These are phyloP conservation scores for Chondrostereum purpureum DNA, from an alignment of 1,284 basidiomycete genomes.

Conservation along the genomic window DNA sequence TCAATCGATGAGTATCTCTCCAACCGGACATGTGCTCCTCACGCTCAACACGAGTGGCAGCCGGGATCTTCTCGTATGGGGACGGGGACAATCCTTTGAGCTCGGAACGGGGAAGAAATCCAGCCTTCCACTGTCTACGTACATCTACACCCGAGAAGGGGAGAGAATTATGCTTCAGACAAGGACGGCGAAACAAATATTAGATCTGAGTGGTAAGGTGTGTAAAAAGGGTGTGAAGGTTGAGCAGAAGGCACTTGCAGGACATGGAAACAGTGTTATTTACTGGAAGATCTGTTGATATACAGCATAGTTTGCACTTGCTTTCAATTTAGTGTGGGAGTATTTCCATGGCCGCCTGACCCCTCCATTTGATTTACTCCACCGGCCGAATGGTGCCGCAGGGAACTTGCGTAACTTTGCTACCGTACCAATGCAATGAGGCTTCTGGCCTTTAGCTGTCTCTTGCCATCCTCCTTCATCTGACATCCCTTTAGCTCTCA, in stretches of 20 bases:
- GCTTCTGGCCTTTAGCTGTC: conserved; percentile 4
- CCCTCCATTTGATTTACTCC: too few species aligned
- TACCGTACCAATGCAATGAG: conserved; percentile 1
- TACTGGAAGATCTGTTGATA: conserved; percentile 62
- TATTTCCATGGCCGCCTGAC: too few species aligned
- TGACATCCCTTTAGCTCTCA: conserved; percentile 13
- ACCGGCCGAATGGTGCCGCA: too few species aligned
- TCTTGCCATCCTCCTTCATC: conserved; percentile 16
- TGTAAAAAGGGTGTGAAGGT: conserved; percentile 64
- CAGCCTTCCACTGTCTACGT: conserved; percentile 65
- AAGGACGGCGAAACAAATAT: conserved; percentile 50
- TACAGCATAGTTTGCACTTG: too few species aligned
- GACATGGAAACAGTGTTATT: conserved; percentile 56
- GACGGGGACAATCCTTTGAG: conserved; percentile 70
- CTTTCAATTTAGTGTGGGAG: too few species aligned
- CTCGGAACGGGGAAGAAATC: conserved; percentile 82
- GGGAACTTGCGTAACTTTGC: conserved; percentile 4
- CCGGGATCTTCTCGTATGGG: conserved; percentile 63
- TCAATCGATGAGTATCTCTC: conserved; percentile 64
- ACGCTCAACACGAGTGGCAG: conserved; percentile 65
- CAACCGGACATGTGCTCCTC: conserved; percentile 74
- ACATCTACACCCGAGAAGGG: conserved; percentile 43
- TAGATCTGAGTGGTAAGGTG: conserved; percentile 58
- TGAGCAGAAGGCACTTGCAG: conserved; percentile 62
- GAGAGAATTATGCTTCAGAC: conserved; percentile 51